Evolutionary conservation across 352 stramenopile genomes (phyloP), one percentile per base, ranked within the genome.

Genomic region (Phytopythium chamaehyphon): DNA sequence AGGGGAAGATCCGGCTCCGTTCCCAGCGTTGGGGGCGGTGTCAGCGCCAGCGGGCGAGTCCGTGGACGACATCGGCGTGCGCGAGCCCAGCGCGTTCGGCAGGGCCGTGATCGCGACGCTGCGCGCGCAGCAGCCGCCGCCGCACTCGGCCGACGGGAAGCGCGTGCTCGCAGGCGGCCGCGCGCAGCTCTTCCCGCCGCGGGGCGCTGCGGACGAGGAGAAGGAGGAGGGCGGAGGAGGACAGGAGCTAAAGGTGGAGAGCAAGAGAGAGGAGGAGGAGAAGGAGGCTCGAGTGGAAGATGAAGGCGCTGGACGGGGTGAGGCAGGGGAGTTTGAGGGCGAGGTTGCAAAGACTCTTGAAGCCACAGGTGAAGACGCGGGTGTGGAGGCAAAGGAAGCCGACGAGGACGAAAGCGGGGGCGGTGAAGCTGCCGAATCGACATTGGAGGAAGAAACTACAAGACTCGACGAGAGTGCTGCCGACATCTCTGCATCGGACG

Each of bases 21-120:
- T 10, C 11, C 19, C 23, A 15, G n/a, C 19, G 8, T 12, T 19
- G 26, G 7, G 0, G 21, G 11, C 36, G 23, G 3, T 19, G 19
- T 15, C 42, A 37, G 37, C 36, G 26, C 16, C 8, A 7, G 4
- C 14, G 0, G 26, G 43, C 22, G 38, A 33, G 42, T 22, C 62
- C 1, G 62, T 66, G 24, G 62, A 70, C 36, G 62, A 70, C 38
- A 70, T 70, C 18, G 45, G 54, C 31, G 62, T 70, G 37, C 42
- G 49, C n/a, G 59, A 62, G 36, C 26, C 58, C n/a, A 60, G 57
- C 22, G 38, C 42, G 12, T 66, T 55, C 57, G 39, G 42, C 10
- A 40, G 39, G 16, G 36, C 22, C 22, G 37, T 49, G 21, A n/a
- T 48, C 35, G 36, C 43, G 3, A 52, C 57, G 19, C 48, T 59